phyloP scores from a whole-genome alignment of 164 flowering plant species.

The grape (Vitis vinifera) region DNA sequence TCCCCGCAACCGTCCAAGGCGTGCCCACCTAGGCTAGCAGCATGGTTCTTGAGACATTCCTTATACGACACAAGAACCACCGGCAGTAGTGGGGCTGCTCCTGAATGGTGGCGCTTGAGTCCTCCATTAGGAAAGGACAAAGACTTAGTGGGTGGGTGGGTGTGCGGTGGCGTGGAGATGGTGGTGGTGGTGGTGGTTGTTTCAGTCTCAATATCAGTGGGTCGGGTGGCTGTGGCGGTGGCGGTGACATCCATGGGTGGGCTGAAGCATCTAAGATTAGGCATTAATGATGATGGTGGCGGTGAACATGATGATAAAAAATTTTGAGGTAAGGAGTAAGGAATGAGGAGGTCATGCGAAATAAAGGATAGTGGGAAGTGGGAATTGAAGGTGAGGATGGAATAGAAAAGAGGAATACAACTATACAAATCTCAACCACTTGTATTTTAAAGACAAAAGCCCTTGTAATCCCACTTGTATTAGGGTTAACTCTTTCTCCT shows the following conservation, averaged over 20 bases:
- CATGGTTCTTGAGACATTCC: conserved; percentile 67
- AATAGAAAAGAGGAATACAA: no score
- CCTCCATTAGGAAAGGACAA: conserved; percentile 46
- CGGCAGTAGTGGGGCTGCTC: conserved; percentile 11
- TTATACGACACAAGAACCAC: conserved; percentile 38
- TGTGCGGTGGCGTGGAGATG: conserved; percentile 23
- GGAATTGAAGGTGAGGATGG: no score
- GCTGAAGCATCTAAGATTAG: no score
- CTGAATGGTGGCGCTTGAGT: conserved; percentile 30
- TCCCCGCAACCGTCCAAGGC: conserved; percentile 73
- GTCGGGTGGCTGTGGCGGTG: background rate
- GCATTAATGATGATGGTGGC: background rate
- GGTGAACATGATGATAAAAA: conserved; percentile 1
- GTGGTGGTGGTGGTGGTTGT: conserved; percentile 13
- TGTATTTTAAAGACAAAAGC: no score
- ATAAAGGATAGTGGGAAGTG: no score
- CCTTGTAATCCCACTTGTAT: no score
- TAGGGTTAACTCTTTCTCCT: no score
- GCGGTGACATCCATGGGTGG: conserved; percentile 23
- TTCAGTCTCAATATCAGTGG: no score
- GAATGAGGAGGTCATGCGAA: background rate
- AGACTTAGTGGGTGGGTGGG: conserved; percentile 16
- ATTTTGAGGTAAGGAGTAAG: background rate
- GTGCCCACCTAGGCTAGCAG: conserved; percentile 54
- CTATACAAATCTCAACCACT: no score